These are phyloP conservation scores for Lycium barbarum DNA, from an alignment of 257 asterid species.

Conservation along the genomic window DNA sequence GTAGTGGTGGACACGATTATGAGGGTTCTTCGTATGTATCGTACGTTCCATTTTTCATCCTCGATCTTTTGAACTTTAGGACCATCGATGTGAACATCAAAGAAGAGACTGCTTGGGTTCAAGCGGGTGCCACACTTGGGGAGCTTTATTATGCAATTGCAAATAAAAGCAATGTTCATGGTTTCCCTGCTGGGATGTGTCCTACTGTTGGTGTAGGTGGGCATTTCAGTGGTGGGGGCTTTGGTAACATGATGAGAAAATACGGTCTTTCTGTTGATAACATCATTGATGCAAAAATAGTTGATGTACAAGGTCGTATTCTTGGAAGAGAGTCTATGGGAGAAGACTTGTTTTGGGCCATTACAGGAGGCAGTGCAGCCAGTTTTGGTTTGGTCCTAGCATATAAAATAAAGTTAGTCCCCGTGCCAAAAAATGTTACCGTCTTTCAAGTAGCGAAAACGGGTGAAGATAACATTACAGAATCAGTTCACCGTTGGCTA, in stretches of 20 bases:
- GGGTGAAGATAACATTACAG: not conserved
- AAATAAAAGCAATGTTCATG: not conserved
- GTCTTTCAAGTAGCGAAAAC: constrained; percentile 5
- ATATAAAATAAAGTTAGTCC: constrained; percentile 4
- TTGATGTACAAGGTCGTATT: not conserved
- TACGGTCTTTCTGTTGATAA: constrained; percentile 16
- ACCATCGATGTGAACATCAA: not conserved
- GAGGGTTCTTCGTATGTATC: constrained; percentile 21
- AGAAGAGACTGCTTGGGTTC: constrained; percentile 17
- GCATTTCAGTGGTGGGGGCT: constrained; percentile 22
- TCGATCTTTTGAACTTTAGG: not conserved
- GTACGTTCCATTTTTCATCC: not conserved
- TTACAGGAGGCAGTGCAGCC: not conserved
- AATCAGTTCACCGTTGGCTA: constrained; percentile 6
- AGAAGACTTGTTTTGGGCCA: constrained; percentile 21
- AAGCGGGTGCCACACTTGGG: not conserved
- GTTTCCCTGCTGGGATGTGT: constrained; percentile 22
- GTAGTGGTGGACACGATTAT: constrained; percentile 19
- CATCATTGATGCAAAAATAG: not conserved
- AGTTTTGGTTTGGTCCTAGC: constrained; percentile 2
- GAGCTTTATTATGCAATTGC: constrained; percentile 13
- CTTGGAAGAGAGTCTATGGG: not conserved
- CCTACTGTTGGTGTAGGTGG: constrained; percentile 16
- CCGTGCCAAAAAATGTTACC: not conserved
- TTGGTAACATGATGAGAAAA: constrained; percentile 25